Conservation (phyloP, 257 asterid species). For the Forsythia viridissima region DNA sequence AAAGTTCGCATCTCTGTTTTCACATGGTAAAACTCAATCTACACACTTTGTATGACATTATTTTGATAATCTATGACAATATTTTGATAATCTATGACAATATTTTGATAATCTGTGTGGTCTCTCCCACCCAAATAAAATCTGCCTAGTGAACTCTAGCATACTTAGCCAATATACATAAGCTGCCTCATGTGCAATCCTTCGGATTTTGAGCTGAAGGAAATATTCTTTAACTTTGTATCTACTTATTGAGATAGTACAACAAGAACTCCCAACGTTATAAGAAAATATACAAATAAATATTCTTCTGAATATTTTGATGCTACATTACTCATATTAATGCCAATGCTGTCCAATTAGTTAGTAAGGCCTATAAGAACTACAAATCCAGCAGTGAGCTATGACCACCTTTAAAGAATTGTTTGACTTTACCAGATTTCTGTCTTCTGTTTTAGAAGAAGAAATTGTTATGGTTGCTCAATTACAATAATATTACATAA, state of each 20-base stretch:
- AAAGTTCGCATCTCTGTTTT: not conserved
- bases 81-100: not conserved
- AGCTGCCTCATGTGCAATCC: not conserved
- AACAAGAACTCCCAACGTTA: not conserved
- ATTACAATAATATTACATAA: too few species aligned
- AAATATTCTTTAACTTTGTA: not conserved
- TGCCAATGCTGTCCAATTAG: too few species aligned
- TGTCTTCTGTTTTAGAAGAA: too few species aligned
- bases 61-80: not conserved
- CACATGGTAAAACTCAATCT: not conserved
- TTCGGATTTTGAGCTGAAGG: not conserved
- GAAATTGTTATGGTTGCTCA: too few species aligned
- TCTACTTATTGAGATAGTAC: not conserved
- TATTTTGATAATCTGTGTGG: not conserved
- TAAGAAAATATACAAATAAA: too few species aligned
- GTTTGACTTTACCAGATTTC: too few species aligned
- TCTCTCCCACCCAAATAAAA: not conserved
- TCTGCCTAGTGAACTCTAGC: not conserved
- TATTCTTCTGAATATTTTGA: too few species aligned
- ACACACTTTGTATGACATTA: not conserved
- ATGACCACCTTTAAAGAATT: too few species aligned
- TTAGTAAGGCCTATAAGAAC: too few species aligned
- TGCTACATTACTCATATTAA: too few species aligned
- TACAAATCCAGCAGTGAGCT: too few species aligned
- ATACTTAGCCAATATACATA: not conserved